These are phyloP conservation scores for Seiridium cupressi DNA, from an alignment of 2,329 filamentous ascomycete species.

Conservation along the genomic window DNA sequence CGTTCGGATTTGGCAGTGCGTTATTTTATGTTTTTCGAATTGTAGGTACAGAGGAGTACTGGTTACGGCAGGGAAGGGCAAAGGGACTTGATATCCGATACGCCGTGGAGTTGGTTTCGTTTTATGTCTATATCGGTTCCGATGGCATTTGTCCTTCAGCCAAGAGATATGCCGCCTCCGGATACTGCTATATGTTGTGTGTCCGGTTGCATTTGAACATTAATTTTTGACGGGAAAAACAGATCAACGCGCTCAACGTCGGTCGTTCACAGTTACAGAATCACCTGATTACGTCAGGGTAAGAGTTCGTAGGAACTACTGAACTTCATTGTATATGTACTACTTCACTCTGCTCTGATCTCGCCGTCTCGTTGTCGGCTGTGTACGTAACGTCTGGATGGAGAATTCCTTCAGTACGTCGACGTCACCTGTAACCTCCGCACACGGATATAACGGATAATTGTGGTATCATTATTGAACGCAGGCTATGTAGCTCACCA, in stretches of 20 bases:
- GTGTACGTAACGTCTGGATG: no score
- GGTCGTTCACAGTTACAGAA: no score
- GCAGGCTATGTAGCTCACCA: not conserved
- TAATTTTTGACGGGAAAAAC: not conserved
- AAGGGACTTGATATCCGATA: slow-evolving; percentile 3
- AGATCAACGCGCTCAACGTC: no score
- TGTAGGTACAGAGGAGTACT: not conserved
- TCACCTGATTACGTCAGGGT: no score
- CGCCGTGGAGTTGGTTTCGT: slow-evolving; percentile 3
- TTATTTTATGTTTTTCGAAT: not conserved
- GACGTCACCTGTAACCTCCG: no score
- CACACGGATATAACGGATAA: no score
- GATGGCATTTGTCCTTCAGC: not conserved
- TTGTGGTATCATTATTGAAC: not conserved
- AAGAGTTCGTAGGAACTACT: no score
- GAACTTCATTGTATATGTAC: not conserved
- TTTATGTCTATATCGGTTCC: not conserved
- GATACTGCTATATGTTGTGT: not conserved
- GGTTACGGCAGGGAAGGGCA: not conserved
- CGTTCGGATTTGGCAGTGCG: slow-evolving; percentile 5
- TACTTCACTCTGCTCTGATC: not conserved
- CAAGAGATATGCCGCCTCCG: not conserved
- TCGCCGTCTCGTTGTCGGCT: no score
- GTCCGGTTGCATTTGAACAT: not conserved
- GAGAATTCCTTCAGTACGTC: no score